Base-by-base conservation (phyloP, 192 early-diverging fungal genomes). In the Linnemannia schmuckeri region DNA sequence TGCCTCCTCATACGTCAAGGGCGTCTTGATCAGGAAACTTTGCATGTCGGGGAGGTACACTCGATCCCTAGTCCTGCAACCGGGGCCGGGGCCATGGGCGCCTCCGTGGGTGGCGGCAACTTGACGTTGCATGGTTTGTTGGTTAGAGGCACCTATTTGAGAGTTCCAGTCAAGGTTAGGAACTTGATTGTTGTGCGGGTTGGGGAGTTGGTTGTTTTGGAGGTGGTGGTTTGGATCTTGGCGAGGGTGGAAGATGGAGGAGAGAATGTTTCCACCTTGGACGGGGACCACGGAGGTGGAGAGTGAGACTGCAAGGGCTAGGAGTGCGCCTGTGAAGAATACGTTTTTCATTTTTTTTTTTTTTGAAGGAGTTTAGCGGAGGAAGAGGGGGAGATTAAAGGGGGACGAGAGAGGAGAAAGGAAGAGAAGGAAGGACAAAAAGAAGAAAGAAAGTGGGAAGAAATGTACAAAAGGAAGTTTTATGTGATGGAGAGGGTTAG, bases 21-120 rank as follows among this genome's bases (percentile, higher is more conserved):
- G 75, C 3, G 49, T 38, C 20, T 81, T 70, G 61, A 86, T 86
- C 79, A 86, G 33, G 79, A 81, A 86, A 6, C 78, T 80, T 37
- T 81, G 84, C 84, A 86, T 86, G 38, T 86, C 84, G 3, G 84
- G 84, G 30, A 86, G 52, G 27, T 86, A 86, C 0, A 86, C 84
- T 5, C 84, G 70, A 47, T 86, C 84, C 30, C 84, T 55, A 0
- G 75, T 71, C 5, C 79, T 30, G 47, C 84, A 86, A 0, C 41
- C 54, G n/a, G 69, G 73, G 20, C 66, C 46, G 17, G 49, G 17
- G 18, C 18, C 17, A 0, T 18, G 49, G 37, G 37, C 37, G 17
- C 49, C 18, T 5, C 5, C 24, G 6, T 71, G 33, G 38, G 17
- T 40, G 18, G 27, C 27, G 17, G 41, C 57, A 38, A 37, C 57